These are phyloP conservation scores for Fusarium camptoceras DNA, from an alignment of 2,329 filamentous ascomycete species.

Conservation along the genomic window DNA sequence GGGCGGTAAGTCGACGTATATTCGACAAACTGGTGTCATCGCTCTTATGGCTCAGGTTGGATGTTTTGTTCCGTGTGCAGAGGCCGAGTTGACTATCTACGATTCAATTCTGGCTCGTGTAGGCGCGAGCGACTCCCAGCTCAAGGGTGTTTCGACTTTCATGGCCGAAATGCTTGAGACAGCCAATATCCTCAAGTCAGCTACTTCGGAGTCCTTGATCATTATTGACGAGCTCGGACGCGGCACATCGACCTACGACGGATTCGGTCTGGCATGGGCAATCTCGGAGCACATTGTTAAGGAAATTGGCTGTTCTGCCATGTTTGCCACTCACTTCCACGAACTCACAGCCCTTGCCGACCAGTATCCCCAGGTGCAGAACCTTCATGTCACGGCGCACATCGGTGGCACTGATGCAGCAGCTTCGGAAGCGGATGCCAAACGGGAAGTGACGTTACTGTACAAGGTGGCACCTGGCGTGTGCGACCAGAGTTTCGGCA, in stretches of 20 bases:
- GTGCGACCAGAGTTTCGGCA: conserved; percentile 97
- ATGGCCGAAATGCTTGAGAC: conserved; percentile 99
- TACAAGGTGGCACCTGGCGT: conserved; percentile 97
- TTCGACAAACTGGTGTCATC: conserved; percentile 95
- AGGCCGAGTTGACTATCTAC: conserved; percentile 94
- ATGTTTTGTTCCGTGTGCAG: conserved; percentile 92
- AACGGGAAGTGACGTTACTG: conserved; percentile 90
- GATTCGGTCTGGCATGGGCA: conserved; percentile 98
- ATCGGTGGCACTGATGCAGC: conserved; percentile 69
- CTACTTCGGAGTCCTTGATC: conserved; percentile 93
- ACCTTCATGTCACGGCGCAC: conserved; percentile 95
- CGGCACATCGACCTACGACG: conserved; percentile 97
- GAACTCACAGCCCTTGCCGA: conserved; percentile 93
- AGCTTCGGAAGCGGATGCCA: conserved; percentile 55
- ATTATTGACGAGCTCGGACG: conserved; percentile 98
- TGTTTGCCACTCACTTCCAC: conserved; percentile 99
- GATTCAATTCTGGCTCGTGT: conserved; percentile 97
- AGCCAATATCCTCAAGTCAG: conserved; percentile 96
- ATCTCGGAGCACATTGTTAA: conserved; percentile 98
- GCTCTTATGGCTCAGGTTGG: conserved; percentile 97
- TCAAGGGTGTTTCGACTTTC: conserved; percentile 98
- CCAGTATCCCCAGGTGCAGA: conserved; percentile 86
- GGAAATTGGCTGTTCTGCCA: conserved; percentile 91
- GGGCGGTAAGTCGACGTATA: conserved; percentile 99
- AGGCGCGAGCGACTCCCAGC: conserved; percentile 93